Base-by-base conservation (phyloP, 2,329 filamentous ascomycete genomes). In the Pyrenophora graminea region DNA sequence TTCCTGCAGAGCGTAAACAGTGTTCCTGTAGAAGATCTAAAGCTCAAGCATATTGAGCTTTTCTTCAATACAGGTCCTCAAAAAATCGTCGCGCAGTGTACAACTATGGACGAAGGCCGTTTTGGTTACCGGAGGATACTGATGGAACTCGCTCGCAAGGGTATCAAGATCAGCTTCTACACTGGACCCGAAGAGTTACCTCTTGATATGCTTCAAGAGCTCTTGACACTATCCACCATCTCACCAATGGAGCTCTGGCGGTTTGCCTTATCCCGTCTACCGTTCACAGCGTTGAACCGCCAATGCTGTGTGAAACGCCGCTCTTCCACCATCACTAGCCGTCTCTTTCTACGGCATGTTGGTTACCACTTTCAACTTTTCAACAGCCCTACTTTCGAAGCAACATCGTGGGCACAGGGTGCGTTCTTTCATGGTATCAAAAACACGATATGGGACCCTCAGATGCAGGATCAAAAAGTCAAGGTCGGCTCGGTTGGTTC, bases 1-100 rank as follows among this genome's bases (percentile, higher is more conserved):
- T 40, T 59, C 13, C 44, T 64, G 25, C 42, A 45, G 2, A 49
- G 40, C 3, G 27, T 64, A 23, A 45, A 36, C 12, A 19, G 34
- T 17, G 39, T 49, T 8, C 44, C 36, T 7, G 6, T 33, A 3
- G 25, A 55, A 1, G 12, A 37, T 4, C 32, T 50, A 1, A 46
- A 49, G 1, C 39, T 66, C 6, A 45, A 45, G 34, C 37, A 38
- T n/a, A 32, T 64, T 13, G 50, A 60, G 13, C 42, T 64, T 3
- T 53, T 40, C 40, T 58, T 61, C 42, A 23, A 44, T 2, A 36
- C 32, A 7, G 50, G 49, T 18, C 39, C 59, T 3, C 48, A 47
- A 18, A 23, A 53, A 4, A 55, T 43, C 15, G 53, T 63, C 13
- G 38, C 42, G 10, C 48, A 53, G 6, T 59, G 56, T 18, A 38